Evolutionary conservation across 202 grass and related monocot species (phyloP).

Genomic region (Carex arenaria): DNA sequence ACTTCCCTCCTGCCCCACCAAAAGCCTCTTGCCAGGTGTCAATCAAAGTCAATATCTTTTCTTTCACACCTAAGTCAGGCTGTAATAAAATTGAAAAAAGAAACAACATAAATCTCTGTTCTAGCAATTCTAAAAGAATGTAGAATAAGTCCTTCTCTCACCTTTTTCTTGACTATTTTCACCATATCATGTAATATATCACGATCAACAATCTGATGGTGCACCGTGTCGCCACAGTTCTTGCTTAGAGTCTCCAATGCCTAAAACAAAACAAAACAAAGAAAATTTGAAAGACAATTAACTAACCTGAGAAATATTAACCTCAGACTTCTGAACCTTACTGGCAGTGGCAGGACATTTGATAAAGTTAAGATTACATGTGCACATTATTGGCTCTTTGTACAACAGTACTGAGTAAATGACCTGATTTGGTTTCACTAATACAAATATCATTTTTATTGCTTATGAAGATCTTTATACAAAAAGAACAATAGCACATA

Average conservation of each 20-base stretch:
- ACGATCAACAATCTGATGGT: constrained; percentile 92
- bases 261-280: constrained; percentile 26
- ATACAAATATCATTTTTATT: neutral
- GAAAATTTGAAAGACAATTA: neutral
- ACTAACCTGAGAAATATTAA: neutral
- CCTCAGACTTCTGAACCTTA: neutral
- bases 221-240: constrained; percentile 87
- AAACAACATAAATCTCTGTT: constrained; percentile 9
- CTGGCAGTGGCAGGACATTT: neutral
- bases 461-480: neutral
- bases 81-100: constrained; percentile 32
- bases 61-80: constrained; percentile 81
- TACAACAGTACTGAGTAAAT: neutral
- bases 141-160: constrained; percentile 26
- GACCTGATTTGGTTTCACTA: neutral
- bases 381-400: neutral
- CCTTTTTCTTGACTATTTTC: constrained; percentile 99
- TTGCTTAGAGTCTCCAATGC: constrained; percentile 97
- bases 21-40: constrained; percentile 99
- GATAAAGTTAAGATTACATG: neutral
- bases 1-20: constrained; percentile 79
- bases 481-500: neutral
- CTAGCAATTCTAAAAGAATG: neutral
- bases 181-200: constrained; percentile 99
- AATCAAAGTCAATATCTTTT: constrained; percentile 94